phyloP scores from a whole-genome alignment of 805 yeast genomes.

The Wickerhamiella domercqiae region DNA sequence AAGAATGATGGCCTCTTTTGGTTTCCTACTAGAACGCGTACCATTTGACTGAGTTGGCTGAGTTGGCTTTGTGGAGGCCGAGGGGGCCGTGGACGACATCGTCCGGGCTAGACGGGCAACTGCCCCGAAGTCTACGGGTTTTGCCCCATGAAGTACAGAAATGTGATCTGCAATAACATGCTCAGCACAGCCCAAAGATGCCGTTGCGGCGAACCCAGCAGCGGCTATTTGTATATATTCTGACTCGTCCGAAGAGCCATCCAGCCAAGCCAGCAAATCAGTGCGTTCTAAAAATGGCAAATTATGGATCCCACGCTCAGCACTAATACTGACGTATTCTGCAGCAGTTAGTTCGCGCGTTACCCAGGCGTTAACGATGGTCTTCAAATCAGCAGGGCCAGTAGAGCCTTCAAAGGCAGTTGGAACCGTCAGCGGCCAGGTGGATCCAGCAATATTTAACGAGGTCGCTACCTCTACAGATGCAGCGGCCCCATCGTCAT shows the following conservation, averaged over 20 bases:
- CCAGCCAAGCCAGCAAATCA: conserved; percentile 68
- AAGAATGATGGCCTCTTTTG: conserved; percentile 51
- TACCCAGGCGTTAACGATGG: conserved; percentile 41
- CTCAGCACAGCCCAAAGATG: conserved; percentile 4
- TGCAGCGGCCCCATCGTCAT: conserved; percentile 2
- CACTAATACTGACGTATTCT: conserved; percentile 65
- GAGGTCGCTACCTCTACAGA: background rate
- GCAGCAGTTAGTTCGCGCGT: conserved; percentile 60
- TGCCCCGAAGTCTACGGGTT: conserved; percentile 23
- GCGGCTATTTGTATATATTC: conserved; percentile 30
- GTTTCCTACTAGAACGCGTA: conserved; percentile 10
- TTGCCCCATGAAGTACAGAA: conserved; percentile 26
- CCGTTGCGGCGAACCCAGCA: conserved; percentile 3
- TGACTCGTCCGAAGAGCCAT: conserved; percentile 49
- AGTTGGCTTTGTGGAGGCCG: conserved; percentile 1
- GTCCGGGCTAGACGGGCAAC: conserved; percentile 24
- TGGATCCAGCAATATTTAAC: background rate
- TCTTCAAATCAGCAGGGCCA: conserved; percentile 9
- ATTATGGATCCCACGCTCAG: conserved; percentile 44
- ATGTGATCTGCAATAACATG: conserved; percentile 28
- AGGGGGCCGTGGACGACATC: conserved; percentile 16
- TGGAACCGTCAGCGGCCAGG: conserved; percentile 2
- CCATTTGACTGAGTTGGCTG: background rate
- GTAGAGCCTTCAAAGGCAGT: conserved; percentile 13
- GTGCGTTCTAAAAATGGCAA: conserved; percentile 74